These are phyloP conservation scores for Cercospora berteroae DNA, from an alignment of 2,329 filamentous ascomycete species.

Conservation along the genomic window DNA sequence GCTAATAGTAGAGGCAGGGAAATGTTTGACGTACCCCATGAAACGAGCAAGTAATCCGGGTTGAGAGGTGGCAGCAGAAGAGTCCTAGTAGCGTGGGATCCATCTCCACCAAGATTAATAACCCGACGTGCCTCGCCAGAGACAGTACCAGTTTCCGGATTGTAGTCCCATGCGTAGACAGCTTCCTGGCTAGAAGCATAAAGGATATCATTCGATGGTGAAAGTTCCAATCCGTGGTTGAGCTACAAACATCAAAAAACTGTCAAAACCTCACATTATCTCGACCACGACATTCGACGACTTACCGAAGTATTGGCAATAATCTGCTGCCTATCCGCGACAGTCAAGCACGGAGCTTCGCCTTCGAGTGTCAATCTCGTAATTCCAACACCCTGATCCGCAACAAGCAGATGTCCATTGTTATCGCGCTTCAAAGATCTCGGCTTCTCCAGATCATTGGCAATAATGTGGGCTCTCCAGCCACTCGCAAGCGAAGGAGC, in stretches of 20 bases:
- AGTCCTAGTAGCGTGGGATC: conserved; percentile 64
- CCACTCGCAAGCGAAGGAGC: conserved; percentile 45
- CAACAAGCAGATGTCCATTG: conserved; percentile 49
- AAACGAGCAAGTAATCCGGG: conserved; percentile 61
- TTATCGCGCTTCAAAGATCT: conserved; percentile 50
- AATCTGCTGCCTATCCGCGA: conserved; percentile 7
- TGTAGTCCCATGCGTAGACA: conserved; percentile 64
- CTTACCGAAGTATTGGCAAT: conserved; percentile 12
- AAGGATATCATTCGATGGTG: conserved; percentile 49
- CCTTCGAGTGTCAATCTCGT: conserved; percentile 13
- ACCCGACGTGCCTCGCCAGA: conserved; percentile 7
- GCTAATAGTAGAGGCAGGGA: too few species aligned
- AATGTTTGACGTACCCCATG: conserved; percentile 52
- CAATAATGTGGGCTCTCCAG: conserved; percentile 47
- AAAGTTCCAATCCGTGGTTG: conserved; percentile 54
- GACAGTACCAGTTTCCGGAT: conserved; percentile 5
- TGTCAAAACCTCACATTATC: not conserved
- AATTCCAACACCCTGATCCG: conserved; percentile 41
- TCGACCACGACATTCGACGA: not conserved
- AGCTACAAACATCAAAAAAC: conserved; percentile 31
- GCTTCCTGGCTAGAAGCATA: conserved; percentile 58
- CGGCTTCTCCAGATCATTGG: conserved; percentile 46
- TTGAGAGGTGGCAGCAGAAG: conserved; percentile 60
- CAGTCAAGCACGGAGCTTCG: conserved; percentile 10
- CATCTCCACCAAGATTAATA: conserved; percentile 11